Evolutionary conservation across 2,329 filamentous ascomycete genomes (phyloP).

Genomic region (Verticillium klebahnii): DNA sequence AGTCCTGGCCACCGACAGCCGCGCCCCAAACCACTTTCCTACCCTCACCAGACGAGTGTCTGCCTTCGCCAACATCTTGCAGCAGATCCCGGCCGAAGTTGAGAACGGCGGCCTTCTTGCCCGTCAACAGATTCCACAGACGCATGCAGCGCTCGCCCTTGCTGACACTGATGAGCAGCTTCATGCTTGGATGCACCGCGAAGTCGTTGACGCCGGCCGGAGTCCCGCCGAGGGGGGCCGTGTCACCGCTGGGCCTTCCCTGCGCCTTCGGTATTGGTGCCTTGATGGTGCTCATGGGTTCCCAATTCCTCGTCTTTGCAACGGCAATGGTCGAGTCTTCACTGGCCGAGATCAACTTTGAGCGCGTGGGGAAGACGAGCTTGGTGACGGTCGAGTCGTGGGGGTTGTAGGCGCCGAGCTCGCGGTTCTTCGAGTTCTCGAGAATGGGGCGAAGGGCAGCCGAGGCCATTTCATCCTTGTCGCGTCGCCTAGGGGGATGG

Average conservation of each 20-base stretch:
- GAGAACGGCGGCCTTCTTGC: constrained; percentile 89
- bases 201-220: constrained; percentile 93
- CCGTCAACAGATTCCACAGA: constrained; percentile 94
- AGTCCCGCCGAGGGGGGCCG: constrained; percentile 72
- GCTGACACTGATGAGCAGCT: constrained; percentile 90
- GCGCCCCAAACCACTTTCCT: constrained; percentile 75
- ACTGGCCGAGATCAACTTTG: constrained; percentile 80
- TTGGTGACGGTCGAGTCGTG: constrained; percentile 79
- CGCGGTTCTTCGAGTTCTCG: constrained; percentile 82
- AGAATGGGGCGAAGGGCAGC: constrained; percentile 69
- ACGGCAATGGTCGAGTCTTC: constrained; percentile 92
- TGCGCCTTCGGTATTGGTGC: constrained; percentile 76
- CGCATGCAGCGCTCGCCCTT: constrained; percentile 89
- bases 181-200: constrained; percentile 92
- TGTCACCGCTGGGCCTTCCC: constrained; percentile 84
- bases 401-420: constrained; percentile 81
- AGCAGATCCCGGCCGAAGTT: constrained; percentile 76
- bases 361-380: constrained; percentile 76
- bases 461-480: constrained; percentile 57
- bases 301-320: constrained; percentile 84
- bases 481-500: constrained; percentile 53
- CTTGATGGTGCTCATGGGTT: constrained; percentile 80
- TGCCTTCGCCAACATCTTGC: constrained; percentile 69
- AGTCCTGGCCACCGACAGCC: constrained; percentile 65
- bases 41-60: constrained; percentile 76